A percentile compares a stretch with the other conserved stretches of the same genome.
phyloP scores from a whole-genome alignment of 306 rosid species.

The Argentina anserina region DNA sequence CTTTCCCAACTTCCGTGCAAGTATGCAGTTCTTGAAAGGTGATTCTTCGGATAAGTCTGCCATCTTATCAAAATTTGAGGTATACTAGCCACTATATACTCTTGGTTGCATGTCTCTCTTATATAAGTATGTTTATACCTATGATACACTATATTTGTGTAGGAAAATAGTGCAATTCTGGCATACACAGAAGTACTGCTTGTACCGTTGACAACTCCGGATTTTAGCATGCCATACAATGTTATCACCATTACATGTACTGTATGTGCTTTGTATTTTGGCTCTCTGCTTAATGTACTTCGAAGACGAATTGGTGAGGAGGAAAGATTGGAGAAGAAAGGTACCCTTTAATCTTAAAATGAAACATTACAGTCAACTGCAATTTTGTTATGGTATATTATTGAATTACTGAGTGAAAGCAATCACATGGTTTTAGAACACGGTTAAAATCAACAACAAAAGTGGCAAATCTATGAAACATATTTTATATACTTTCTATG shows the following conservation, averaged over 20 bases:
- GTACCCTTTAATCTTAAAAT: slow-evolving; percentile 31
- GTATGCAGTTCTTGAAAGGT: slow-evolving; percentile 45
- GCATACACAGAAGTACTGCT: slow-evolving; percentile 85
- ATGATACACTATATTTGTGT: slow-evolving; percentile 28
- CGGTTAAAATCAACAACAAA: neutral
- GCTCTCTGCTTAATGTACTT: slow-evolving; percentile 80
- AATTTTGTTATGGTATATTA: slow-evolving; percentile 1
- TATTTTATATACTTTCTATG: neutral
- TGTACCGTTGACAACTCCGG: slow-evolving; percentile 91
- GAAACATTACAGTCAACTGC: neutral
- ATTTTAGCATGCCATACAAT: slow-evolving; percentile 97
- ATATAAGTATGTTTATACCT: neutral
- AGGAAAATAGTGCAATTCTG: slow-evolving; percentile 63
- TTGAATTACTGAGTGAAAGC: neutral
- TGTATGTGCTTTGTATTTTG: slow-evolving; percentile 81
- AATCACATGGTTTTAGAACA: neutral
- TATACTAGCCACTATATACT: slow-evolving; percentile 16
- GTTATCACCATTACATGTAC: slow-evolving; percentile 95
- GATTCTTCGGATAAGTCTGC: slow-evolving; percentile 50
- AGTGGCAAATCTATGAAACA: neutral
- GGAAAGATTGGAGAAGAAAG: slow-evolving; percentile 70
- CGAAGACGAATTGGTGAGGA: slow-evolving; percentile 80
- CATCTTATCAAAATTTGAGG: slow-evolving; percentile 71
- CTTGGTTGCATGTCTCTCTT: slow-evolving; percentile 3
- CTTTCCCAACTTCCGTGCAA: slow-evolving; percentile 66